These are phyloP conservation scores for Nicotiana otophora DNA, from an alignment of 257 asterid genomes.

Conservation along the genomic window DNA sequence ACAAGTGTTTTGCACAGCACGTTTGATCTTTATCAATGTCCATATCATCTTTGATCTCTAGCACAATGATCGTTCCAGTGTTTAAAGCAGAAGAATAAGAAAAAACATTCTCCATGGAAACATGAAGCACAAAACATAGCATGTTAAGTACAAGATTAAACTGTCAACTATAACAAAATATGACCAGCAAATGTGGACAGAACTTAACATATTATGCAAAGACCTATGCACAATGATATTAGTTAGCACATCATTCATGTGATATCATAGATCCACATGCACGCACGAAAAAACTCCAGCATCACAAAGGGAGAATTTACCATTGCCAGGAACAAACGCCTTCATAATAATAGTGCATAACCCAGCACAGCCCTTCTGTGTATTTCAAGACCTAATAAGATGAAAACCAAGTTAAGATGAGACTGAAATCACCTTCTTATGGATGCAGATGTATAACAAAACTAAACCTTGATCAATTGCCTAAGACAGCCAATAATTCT, in stretches of 20 bases:
- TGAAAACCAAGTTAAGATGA: not conserved
- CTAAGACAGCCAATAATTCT: not conserved
- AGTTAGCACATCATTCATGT: not conserved
- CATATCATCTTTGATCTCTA: not conserved
- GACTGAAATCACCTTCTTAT: not conserved
- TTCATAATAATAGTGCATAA: constrained; percentile 94
- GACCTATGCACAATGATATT: not conserved
- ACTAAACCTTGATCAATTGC: not conserved
- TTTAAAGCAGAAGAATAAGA: not conserved
- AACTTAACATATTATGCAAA: not conserved
- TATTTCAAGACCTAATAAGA: constrained; percentile 65
- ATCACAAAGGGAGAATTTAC: constrained; percentile 25
- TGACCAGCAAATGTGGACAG: not conserved
- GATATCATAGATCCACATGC: not conserved
- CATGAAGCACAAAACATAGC: not conserved
- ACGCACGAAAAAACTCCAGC: not conserved
- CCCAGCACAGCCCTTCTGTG: constrained; percentile 97
- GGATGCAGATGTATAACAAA: not conserved
- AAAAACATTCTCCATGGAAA: not conserved
- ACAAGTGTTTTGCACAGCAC: not conserved
- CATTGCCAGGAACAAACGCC: constrained; percentile 99
- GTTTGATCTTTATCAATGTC: not conserved
- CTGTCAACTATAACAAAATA: not conserved
- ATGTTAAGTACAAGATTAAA: not conserved
- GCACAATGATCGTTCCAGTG: not conserved